Percentiles rank a stretch among this genome's conserved stretches.
Evolutionary conservation across 139 green algal genomes (phyloP).

Genomic region (Chlorella ohadii): DNA sequence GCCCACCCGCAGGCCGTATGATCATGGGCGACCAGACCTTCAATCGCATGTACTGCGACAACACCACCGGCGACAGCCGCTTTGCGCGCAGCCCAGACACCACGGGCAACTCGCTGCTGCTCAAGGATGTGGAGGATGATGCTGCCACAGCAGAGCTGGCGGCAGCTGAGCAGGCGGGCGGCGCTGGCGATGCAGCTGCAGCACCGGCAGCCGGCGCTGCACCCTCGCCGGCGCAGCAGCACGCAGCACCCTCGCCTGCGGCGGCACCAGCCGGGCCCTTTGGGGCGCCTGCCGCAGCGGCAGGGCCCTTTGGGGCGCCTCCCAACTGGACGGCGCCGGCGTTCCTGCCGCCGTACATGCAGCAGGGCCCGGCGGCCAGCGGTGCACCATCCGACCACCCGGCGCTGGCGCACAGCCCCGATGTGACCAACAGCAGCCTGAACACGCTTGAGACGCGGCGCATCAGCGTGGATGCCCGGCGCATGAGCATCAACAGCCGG

Average conservation of each 20-base stretch:
- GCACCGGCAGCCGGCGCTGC: neutral
- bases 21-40: constrained; percentile 83
- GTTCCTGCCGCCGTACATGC: constrained; percentile 47
- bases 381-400: constrained; percentile 37
- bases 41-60: constrained; percentile 69
- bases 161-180: neutral
- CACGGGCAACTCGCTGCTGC: constrained; percentile 25
- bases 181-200: neutral
- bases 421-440: constrained; percentile 42
- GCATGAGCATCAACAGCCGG: constrained; percentile 31
- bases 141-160: neutral
- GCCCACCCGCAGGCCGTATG: constrained; percentile 43
- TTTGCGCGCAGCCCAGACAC: constrained; percentile 7
- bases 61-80: constrained; percentile 35
- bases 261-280: neutral
- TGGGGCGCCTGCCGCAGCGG: neutral
- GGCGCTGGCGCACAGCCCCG: constrained; percentile 46
- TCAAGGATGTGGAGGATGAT: neutral
- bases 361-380: neutral
- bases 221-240: neutral
- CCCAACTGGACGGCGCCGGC: constrained; percentile 43
- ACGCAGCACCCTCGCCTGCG: neutral
- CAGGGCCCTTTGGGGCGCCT: neutral
- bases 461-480: constrained; percentile 25
- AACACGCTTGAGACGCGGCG: constrained; percentile 44